These are phyloP conservation scores for Cutaneotrichosporon sp. DNA, from an alignment of 1,284 basidiomycete genomes.

Conservation along the genomic window DNA sequence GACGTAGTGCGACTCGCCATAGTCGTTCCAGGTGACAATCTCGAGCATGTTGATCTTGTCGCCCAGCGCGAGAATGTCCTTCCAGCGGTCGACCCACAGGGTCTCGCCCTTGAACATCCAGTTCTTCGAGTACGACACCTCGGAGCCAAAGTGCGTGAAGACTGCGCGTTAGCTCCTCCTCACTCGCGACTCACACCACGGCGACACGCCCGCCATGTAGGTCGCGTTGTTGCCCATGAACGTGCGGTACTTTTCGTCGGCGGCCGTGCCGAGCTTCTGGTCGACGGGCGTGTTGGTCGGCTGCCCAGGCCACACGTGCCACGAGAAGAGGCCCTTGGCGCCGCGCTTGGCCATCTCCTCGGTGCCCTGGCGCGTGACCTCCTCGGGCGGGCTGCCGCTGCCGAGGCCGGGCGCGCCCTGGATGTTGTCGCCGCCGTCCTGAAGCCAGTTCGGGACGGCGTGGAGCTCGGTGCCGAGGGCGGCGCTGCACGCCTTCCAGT, in stretches of 20 bases:
- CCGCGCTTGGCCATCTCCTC: slow-evolving; percentile 20
- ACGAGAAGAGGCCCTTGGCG: slow-evolving; percentile 46
- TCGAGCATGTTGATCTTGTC: slow-evolving; percentile 41
- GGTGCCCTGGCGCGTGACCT: neutral
- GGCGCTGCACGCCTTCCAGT: slow-evolving; percentile 37
- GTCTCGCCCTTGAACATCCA: slow-evolving; percentile 52
- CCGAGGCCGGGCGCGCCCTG: slow-evolving; percentile 4
- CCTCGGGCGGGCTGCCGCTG: neutral
- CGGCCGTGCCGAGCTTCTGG: slow-evolving; percentile 30
- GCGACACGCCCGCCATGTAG: slow-evolving; percentile 52
- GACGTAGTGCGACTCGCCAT: slow-evolving; percentile 52
- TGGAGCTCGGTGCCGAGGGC: slow-evolving; percentile 38
- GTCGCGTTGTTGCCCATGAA: slow-evolving; percentile 29
- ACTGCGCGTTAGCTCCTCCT: slow-evolving; percentile 26
- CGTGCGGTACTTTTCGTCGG: slow-evolving; percentile 41
- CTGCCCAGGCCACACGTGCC: slow-evolving; percentile 50
- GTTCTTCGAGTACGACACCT: slow-evolving; percentile 52
- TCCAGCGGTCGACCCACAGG: slow-evolving; percentile 52
- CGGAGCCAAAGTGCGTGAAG: slow-evolving; percentile 51
- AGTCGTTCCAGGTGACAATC: slow-evolving; percentile 55
- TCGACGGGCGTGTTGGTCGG: slow-evolving; percentile 42
- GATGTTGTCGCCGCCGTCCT: slow-evolving; percentile 16
- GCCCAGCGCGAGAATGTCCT: slow-evolving; percentile 44
- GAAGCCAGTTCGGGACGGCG: slow-evolving; percentile 45
- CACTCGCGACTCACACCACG: slow-evolving; percentile 44